These are phyloP conservation scores for Phyllachora maydis DNA, from an alignment of 2,329 filamentous ascomycete species.

Conservation along the genomic window DNA sequence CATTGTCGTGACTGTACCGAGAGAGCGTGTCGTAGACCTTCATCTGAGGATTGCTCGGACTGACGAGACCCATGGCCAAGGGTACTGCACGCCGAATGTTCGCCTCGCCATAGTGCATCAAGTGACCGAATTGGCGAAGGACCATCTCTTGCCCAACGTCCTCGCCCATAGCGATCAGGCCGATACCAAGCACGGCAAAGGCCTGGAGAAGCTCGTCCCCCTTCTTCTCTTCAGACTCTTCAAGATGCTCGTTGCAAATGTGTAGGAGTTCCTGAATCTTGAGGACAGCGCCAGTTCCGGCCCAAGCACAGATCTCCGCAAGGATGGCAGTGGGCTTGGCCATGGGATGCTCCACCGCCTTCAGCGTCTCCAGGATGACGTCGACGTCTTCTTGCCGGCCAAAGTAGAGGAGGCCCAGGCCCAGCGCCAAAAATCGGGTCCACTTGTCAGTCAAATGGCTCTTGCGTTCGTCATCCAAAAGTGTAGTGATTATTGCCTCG, in stretches of 20 bases:
- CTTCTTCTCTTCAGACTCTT: constrained; percentile 86
- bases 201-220: constrained; percentile 88
- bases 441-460: constrained; percentile 92
- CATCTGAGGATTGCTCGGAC: constrained; percentile 97
- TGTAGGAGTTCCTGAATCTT: constrained; percentile 96
- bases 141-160: constrained; percentile 99
- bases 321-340: constrained; percentile 88
- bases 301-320: constrained; percentile 94
- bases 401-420: constrained; percentile 84
- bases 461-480: constrained; percentile 84
- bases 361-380: constrained; percentile 87
- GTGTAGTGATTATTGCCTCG: constrained; percentile 75
- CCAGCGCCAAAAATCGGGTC: constrained; percentile 90
- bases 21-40: constrained; percentile 98
- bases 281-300: constrained; percentile 85
- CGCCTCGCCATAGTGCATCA: constrained; percentile 97
- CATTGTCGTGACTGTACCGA: constrained; percentile 94
- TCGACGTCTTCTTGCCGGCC: constrained; percentile 98
- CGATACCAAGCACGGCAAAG: constrained; percentile 87
- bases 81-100: constrained; percentile 95
- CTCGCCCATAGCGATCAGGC: constrained; percentile 92
- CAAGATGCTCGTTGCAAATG: constrained; percentile 94
- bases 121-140: constrained; percentile 83
- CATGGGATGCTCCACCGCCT: constrained; percentile 93
- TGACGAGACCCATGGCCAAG: constrained; percentile 88